A percentile compares a stretch with the other conserved stretches of the same genome.
Evolutionary conservation across 2,329 filamentous ascomycete species (phyloP).

Genomic region (Botrytis elliptica): DNA sequence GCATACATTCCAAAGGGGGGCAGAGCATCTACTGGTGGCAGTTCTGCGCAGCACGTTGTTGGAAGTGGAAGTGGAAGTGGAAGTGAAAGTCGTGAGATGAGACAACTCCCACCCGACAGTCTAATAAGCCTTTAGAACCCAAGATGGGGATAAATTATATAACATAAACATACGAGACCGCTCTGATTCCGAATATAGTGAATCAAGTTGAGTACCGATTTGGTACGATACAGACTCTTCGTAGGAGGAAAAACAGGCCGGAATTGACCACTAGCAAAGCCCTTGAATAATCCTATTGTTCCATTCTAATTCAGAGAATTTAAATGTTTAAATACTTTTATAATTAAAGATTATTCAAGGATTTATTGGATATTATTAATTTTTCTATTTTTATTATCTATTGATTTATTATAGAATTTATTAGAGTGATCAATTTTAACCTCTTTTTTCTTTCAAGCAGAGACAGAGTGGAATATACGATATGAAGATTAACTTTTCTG

Average conservation of each 20-base stretch:
- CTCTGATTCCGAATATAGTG: not conserved
- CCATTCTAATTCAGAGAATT: too few species aligned
- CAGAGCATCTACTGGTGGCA: not conserved
- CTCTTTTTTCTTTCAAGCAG: too few species aligned
- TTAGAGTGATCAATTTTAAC: too few species aligned
- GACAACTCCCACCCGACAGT: not conserved
- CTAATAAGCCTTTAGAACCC: not conserved
- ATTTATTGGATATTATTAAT: too few species aligned
- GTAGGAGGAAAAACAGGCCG: too few species aligned
- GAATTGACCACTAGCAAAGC: too few species aligned
- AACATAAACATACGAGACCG: not conserved
- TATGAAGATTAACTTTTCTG: not conserved
- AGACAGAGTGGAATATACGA: not conserved
- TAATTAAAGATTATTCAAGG: too few species aligned
- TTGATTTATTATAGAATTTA: too few species aligned
- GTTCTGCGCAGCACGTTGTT: not conserved
- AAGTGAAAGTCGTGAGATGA: slow-evolving; percentile 11
- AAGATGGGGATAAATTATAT: not conserved
- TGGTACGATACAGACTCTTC: not conserved
- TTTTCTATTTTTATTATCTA: too few species aligned
- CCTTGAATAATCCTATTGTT: too few species aligned
- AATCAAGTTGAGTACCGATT: not conserved
- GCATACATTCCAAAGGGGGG: not conserved
- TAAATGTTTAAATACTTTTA: too few species aligned
- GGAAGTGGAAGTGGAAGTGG: not conserved